phyloP scores from a whole-genome alignment of 2,329 filamentous ascomycete genomes.

The Shiraia bambusicola region DNA sequence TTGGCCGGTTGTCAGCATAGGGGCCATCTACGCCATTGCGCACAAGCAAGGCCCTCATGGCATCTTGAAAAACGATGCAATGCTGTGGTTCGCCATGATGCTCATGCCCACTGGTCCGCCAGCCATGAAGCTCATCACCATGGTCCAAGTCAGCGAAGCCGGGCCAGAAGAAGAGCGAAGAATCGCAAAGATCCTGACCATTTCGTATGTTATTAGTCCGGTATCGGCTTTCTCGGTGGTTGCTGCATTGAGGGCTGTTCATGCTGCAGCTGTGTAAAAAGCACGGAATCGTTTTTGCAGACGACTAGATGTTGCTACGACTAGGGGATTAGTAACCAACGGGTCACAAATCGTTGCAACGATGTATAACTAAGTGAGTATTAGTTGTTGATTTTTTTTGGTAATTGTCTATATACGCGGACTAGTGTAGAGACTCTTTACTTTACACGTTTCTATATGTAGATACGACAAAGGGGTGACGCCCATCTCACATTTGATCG shows the following conservation, averaged over 20 bases:
- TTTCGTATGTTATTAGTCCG: slow-evolving; percentile 35
- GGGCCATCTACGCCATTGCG: slow-evolving; percentile 56
- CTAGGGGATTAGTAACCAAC: too few species aligned
- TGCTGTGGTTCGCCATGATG: slow-evolving; percentile 66
- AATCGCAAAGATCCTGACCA: slow-evolving; percentile 53
- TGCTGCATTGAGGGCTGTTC: slow-evolving; percentile 31
- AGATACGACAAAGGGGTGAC: too few species aligned
- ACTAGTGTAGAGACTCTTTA: too few species aligned
- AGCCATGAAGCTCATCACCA: slow-evolving; percentile 54
- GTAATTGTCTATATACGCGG: too few species aligned
- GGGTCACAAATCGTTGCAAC: too few species aligned
- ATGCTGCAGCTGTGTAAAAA: slow-evolving; percentile 26
- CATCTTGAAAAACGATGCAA: slow-evolving; percentile 58
- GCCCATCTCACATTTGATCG: too few species aligned
- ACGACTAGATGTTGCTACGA: too few species aligned
- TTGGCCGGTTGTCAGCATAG: slow-evolving; percentile 45
- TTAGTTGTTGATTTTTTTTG: too few species aligned
- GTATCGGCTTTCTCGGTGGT: slow-evolving; percentile 36
- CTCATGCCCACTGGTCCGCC: slow-evolving; percentile 58
- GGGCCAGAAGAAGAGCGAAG: slow-evolving; percentile 50
- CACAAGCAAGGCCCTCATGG: slow-evolving; percentile 46
- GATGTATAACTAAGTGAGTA: too few species aligned
- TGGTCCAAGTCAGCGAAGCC: slow-evolving; percentile 53
- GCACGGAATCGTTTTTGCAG: too few species aligned
- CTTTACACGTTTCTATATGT: too few species aligned